A percentile compares a stretch with the other conserved stretches of the same genome.
phyloP scores from a whole-genome alignment of 176 grass and related monocot genomes.

The Musa schizocarpa region DNA sequence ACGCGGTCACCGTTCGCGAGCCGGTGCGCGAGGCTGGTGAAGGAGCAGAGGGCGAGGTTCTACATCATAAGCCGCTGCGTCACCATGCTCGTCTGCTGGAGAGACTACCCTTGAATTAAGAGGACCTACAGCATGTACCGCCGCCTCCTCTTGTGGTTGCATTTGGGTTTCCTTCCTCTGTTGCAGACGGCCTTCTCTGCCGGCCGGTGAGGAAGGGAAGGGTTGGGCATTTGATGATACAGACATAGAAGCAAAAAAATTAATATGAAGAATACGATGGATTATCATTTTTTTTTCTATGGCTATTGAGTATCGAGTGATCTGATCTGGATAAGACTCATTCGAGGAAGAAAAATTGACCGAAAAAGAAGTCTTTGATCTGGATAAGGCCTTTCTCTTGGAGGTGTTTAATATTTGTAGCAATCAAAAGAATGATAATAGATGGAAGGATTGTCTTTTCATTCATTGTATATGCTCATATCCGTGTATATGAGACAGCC shows the following conservation, averaged over 20 bases:
- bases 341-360: too few relatives aligned
- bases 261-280: neutral
- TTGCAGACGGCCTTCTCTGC: neutral
- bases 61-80: slow-evolving; percentile 96
- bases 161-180: neutral
- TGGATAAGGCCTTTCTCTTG: too few relatives aligned
- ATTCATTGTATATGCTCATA: too few relatives aligned
- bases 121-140: too few relatives aligned
- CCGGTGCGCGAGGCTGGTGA: slow-evolving; percentile 69
- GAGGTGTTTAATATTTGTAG: too few relatives aligned
- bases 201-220: neutral
- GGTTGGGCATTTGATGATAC: neutral
- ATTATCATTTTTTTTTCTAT: too few relatives aligned
- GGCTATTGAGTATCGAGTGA: too few relatives aligned
- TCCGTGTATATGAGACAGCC: too few relatives aligned
- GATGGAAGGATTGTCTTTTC: too few relatives aligned
- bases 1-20: slow-evolving; percentile 47
- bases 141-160: neutral
- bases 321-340: too few relatives aligned
- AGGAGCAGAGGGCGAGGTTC: slow-evolving; percentile 78
- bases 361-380: too few relatives aligned
- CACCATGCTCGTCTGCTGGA: slow-evolving; percentile 84
- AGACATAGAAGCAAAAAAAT: neutral
- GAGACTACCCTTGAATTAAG: slow-evolving; percentile 51
- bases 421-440: too few relatives aligned